Evolutionary conservation across 2,329 filamentous ascomycete species (phyloP).

Genomic region (Mollisia scopiformis): DNA sequence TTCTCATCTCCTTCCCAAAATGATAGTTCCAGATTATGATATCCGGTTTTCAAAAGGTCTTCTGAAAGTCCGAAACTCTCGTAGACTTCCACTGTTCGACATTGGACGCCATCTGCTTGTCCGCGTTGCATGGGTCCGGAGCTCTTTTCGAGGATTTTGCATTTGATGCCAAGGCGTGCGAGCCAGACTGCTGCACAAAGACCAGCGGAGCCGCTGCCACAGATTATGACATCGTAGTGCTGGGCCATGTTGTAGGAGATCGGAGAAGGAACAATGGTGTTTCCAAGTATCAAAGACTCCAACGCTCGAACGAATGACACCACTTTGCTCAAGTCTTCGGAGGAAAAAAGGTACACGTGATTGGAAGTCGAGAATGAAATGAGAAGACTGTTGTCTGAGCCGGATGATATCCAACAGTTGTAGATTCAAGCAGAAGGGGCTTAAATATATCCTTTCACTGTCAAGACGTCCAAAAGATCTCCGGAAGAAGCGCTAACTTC

Average conservation of each 20-base stretch:
- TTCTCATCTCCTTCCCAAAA: slow-evolving; percentile 63
- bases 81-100: slow-evolving; percentile 63
- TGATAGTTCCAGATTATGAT: slow-evolving; percentile 66
- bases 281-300: too few species aligned
- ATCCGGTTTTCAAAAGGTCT: slow-evolving; percentile 64
- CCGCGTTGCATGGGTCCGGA: slow-evolving; percentile 57
- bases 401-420: too few species aligned
- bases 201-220: slow-evolving; percentile 64
- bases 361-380: too few species aligned
- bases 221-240: slow-evolving; percentile 58
- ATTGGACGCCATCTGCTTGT: slow-evolving; percentile 67
- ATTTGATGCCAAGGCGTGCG: slow-evolving; percentile 56
- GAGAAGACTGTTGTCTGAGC: too few species aligned
- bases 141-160: slow-evolving; percentile 60
- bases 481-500: too few species aligned
- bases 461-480: too few species aligned
- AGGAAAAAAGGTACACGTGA: too few species aligned
- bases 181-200: slow-evolving; percentile 65
- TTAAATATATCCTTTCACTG: too few species aligned
- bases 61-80: slow-evolving; percentile 62
- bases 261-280: neutral
- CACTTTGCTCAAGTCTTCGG: too few species aligned
- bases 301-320: too few species aligned
- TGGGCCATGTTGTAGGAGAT: slow-evolving; percentile 21
- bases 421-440: too few species aligned